Percentiles rank a stretch among this genome's conserved stretches.
Evolutionary conservation across 768 basidiomycete species (phyloP).

Genomic region (Austroboletus festivus): DNA sequence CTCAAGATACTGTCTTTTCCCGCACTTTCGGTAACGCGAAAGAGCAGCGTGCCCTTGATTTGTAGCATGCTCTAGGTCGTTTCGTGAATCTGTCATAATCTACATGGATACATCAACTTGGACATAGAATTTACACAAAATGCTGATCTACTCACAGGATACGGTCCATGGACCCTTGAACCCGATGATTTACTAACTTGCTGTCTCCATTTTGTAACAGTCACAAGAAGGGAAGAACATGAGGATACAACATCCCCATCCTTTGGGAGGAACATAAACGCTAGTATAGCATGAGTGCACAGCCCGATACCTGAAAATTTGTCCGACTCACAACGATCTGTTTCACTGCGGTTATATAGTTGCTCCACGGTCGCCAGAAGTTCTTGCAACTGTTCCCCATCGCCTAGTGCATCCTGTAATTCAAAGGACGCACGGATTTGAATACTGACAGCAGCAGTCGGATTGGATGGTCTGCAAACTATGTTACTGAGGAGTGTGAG

Average conservation of each 20-base stretch:
- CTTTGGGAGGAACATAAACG: neutral
- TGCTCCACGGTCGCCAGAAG: neutral
- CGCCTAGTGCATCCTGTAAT: neutral
- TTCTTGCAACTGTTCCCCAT: neutral
- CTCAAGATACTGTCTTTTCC: neutral
- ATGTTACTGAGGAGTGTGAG: neutral
- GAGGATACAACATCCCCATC: neutral
- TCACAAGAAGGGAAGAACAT: neutral
- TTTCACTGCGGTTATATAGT: neutral
- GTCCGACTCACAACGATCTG: neutral
- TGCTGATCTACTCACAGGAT: no score
- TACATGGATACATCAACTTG: neutral
- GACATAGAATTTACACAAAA: neutral
- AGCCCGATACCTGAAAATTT: neutral
- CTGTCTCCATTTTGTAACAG: neutral
- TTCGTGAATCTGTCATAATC: neutral
- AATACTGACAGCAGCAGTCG: neutral
- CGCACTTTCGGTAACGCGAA: neutral
- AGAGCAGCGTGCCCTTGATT: neutral
- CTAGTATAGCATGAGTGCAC: neutral
- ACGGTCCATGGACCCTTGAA: neutral
- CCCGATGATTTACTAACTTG: neutral
- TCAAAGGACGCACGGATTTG: neutral
- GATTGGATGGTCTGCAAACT: neutral
- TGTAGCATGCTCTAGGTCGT: neutral